A percentile compares a stretch with the other conserved stretches of the same genome.
Conservation (phyloP, 768 basidiomycete genomes). For the Cyclocybe cylindracea region DNA sequence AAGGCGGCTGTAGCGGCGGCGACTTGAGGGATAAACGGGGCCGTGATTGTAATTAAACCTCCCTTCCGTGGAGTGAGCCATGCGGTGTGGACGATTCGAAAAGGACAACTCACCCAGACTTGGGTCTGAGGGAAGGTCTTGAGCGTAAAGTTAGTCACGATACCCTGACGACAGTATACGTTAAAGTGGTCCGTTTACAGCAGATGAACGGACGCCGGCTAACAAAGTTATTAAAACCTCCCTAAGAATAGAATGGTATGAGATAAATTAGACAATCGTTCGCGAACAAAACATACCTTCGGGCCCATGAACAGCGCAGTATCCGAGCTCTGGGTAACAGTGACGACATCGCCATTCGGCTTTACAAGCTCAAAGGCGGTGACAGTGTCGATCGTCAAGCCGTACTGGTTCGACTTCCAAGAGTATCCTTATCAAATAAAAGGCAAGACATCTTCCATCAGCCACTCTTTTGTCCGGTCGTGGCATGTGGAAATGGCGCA, state of each 20-base stretch:
- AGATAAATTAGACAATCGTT: neutral
- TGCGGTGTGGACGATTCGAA: neutral
- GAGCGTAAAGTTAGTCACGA: slow-evolving; percentile 60
- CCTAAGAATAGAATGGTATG: slow-evolving; percentile 32
- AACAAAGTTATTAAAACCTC: slow-evolving; percentile 61
- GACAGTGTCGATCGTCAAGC: slow-evolving; percentile 59
- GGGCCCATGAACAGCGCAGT: slow-evolving; percentile 43
- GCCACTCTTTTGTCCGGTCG: neutral
- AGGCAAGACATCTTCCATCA: slow-evolving; percentile 5
- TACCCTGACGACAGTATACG: slow-evolving; percentile 36
- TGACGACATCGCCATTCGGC: slow-evolving; percentile 47
- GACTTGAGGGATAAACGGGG: slow-evolving; percentile 22
- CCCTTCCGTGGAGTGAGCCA: slow-evolving; percentile 33
- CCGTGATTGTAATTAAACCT: slow-evolving; percentile 41
- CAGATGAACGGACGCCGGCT: neutral
- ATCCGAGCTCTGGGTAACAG: slow-evolving; percentile 33
- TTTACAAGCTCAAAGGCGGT: slow-evolving; percentile 57
- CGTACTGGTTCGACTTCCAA: slow-evolving; percentile 62
- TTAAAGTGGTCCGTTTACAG: neutral
- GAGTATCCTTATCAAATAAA: slow-evolving; percentile 54
- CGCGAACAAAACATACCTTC: slow-evolving; percentile 25
- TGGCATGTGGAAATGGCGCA: slow-evolving; percentile 1
- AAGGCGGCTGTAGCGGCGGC: slow-evolving; percentile 41
- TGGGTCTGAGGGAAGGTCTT: slow-evolving; percentile 53
- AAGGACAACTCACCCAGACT: slow-evolving; percentile 52